phyloP scores from a whole-genome alignment of 2,329 filamentous ascomycete genomes.

The Rosellinia necatrix region DNA sequence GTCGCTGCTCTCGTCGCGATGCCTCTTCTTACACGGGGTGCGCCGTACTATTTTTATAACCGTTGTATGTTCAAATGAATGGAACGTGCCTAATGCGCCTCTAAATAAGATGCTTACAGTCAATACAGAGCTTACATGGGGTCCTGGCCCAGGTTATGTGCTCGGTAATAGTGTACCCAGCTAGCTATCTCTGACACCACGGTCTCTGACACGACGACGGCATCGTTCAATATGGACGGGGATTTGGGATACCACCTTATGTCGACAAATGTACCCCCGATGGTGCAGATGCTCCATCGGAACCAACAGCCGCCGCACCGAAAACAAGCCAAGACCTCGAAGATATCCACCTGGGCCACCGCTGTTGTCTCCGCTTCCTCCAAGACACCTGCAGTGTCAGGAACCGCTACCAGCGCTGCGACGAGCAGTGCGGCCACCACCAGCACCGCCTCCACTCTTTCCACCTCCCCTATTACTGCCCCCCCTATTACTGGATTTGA shows the following conservation, averaged over 20 bases:
- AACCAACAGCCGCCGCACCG: constrained; percentile 17
- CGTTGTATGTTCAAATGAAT: not conserved
- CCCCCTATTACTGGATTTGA: not conserved
- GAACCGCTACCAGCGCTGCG: not conserved
- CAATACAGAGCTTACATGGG: no score
- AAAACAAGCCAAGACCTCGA: constrained; percentile 21
- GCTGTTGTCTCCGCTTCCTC: constrained; percentile 7
- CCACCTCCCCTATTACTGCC: constrained; percentile 14
- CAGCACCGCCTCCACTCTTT: constrained; percentile 18
- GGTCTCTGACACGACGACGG: not conserved
- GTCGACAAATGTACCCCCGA: constrained; percentile 11
- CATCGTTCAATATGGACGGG: constrained; percentile 17
- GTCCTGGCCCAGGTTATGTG: no score
- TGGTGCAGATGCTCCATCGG: constrained; percentile 15
- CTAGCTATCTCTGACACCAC: not conserved
- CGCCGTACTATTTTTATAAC: constrained; percentile 1
- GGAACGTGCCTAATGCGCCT: constrained; percentile 12
- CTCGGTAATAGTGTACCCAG: no score
- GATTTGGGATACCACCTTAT: constrained; percentile 22
- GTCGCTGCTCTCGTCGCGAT: no score
- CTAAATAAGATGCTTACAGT: constrained; percentile 12
- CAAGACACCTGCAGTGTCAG: not conserved
- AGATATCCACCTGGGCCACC: constrained; percentile 17
- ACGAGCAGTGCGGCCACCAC: not conserved
- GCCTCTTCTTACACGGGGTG: not conserved